These are phyloP conservation scores for Erysimum pusillum DNA, from an alignment of 441 rosid genomes.

Conservation along the genomic window DNA sequence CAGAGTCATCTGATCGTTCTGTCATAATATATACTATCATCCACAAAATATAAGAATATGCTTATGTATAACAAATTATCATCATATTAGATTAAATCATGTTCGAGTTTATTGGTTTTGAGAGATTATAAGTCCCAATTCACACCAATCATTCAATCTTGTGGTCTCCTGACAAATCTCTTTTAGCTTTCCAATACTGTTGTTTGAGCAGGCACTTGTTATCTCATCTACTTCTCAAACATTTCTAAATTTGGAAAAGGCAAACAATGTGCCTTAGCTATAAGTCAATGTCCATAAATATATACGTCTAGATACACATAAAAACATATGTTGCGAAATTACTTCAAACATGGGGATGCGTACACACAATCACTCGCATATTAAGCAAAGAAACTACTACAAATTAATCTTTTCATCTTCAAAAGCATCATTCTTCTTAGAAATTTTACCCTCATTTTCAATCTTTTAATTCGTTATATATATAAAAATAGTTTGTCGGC, in stretches of 20 bases:
- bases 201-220: slow-evolving; percentile 21
- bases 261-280: slow-evolving; percentile 25
- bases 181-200: background rate
- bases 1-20: background rate
- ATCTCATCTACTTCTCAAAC: slow-evolving; percentile 27
- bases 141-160: slow-evolving; percentile 21
- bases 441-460: too few species aligned
- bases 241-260: slow-evolving; percentile 15
- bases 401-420: background rate
- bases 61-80: too few species aligned
- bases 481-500: slow-evolving; percentile 23
- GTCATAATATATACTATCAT: background rate
- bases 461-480: background rate
- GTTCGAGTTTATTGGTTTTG: slow-evolving; percentile 7
- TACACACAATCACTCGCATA: slow-evolving; percentile 12
- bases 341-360: slow-evolving; percentile 8
- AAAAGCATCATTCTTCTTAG: slow-evolving; percentile 25
- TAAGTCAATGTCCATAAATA: slow-evolving; percentile 24
- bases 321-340: slow-evolving; percentile 13
- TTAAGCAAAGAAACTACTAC: background rate
- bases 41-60: slow-evolving; percentile 1
- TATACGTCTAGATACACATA: slow-evolving; percentile 15
- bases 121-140: slow-evolving; percentile 9
- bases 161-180: slow-evolving; percentile 6
- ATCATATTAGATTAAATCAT: slow-evolving; percentile 6